Conservation (phyloP, 202 grass and related monocot species). For the Digitaria exilis region DNA sequence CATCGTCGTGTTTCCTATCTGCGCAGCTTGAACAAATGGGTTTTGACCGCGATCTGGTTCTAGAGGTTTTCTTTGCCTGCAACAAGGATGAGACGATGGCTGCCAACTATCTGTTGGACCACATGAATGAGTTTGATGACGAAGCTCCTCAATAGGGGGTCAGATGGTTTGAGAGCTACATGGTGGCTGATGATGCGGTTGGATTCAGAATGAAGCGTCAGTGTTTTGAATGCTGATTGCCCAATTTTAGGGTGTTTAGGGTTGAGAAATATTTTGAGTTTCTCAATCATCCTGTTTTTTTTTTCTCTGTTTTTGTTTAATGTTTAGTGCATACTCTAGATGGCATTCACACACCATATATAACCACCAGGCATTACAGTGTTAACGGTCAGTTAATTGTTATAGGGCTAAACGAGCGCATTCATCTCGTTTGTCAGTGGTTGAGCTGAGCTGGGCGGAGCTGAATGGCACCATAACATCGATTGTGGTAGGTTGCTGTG, state of each 20-base stretch:
- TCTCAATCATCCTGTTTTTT: not conserved
- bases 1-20: not conserved
- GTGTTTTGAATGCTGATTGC: not conserved
- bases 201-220: not conserved
- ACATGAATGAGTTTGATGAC: slow-evolving; percentile 81
- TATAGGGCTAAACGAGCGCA: not conserved
- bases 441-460: not conserved
- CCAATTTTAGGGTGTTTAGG: not conserved
- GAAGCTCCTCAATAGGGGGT: not conserved
- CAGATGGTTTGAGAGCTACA: not conserved
- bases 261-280: not conserved
- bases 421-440: not conserved
- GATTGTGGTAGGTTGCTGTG: not conserved
- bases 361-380: not conserved
- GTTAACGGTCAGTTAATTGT: not conserved
- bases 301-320: not conserved
- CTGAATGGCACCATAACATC: not conserved
- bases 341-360: not conserved
- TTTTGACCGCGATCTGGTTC: slow-evolving; percentile 72
- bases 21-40: slow-evolving; percentile 89
- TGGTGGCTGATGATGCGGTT: not conserved
- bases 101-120: slow-evolving; percentile 88
- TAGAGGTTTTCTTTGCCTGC: slow-evolving; percentile 91
- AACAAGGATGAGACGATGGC: slow-evolving; percentile 82
- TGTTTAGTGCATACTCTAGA: not conserved